phyloP scores from a whole-genome alignment of 495 filamentous ascomycete species.

The Massariosphaeria phaeospora region DNA sequence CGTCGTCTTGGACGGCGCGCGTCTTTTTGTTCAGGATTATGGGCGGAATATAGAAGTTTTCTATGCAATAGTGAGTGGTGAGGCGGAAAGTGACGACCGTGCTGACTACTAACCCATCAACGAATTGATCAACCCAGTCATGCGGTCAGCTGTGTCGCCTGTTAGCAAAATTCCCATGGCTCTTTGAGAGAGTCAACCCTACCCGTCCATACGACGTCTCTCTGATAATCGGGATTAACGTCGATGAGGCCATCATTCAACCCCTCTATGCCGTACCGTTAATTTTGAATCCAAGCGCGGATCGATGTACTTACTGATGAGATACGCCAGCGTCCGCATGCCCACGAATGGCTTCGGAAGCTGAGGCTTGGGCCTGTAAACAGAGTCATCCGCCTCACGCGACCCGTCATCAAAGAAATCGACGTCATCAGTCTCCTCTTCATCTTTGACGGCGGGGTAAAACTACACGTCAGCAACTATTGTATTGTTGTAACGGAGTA shows the following conservation, averaged over 20 bases:
- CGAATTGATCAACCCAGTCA: slow-evolving; percentile 43
- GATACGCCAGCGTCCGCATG: slow-evolving; percentile 1
- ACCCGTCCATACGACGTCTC: slow-evolving; percentile 47
- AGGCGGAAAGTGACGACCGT: not conserved
- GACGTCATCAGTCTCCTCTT: slow-evolving; percentile 4
- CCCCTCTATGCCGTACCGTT: slow-evolving; percentile 21
- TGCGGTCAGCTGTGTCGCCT: slow-evolving; percentile 21
- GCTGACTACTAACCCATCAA: slow-evolving; percentile 38
- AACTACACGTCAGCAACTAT: no score
- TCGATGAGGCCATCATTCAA: slow-evolving; percentile 25
- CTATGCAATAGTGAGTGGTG: slow-evolving; percentile 17
- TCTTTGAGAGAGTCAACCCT: not conserved
- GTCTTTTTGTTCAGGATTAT: slow-evolving; percentile 47
- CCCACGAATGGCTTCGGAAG: not conserved
- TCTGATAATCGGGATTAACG: slow-evolving; percentile 48
- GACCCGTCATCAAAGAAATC: slow-evolving; percentile 10
- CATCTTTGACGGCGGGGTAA: not conserved
- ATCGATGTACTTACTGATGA: slow-evolving; percentile 15
- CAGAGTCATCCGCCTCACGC: slow-evolving; percentile 3
- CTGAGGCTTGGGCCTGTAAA: slow-evolving; percentile 9
- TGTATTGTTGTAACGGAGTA: no score
- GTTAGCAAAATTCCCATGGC: not conserved
- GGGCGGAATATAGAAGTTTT: slow-evolving; percentile 48
- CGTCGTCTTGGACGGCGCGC: slow-evolving; percentile 12
- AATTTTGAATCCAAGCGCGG: not conserved